Percentiles rank a stretch among this genome's conserved stretches.
phyloP scores from a whole-genome alignment of 257 asterid species.

The Solanum dulcamara region DNA sequence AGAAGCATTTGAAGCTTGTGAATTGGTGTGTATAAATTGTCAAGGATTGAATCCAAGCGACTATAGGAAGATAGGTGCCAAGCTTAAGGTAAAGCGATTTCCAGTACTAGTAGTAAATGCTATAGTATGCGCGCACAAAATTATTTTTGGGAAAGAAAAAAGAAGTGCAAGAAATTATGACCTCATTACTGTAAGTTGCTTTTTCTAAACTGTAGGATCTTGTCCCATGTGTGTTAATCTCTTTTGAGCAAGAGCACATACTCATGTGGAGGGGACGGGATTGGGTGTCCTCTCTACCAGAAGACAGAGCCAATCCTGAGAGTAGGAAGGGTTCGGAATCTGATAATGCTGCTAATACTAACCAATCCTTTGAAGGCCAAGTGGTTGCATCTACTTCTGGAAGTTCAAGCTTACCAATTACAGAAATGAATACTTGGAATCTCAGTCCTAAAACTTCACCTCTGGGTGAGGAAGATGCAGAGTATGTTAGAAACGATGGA shows the following conservation, averaged over 20 bases:
- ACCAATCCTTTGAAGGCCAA: conserved; percentile 1
- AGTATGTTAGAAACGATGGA: conserved; percentile 11
- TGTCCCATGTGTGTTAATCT: conserved; percentile 81
- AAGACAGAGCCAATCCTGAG: conserved; percentile 14
- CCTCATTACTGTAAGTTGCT: not conserved
- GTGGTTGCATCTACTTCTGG: conserved; percentile 12
- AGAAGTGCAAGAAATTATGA: not conserved
- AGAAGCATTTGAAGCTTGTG: conserved; percentile 96
- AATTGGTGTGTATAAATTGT: conserved; percentile 72
- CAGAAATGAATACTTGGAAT: conserved; percentile 5
- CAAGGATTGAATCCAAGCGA: conserved; percentile 84
- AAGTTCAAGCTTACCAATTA: conserved; percentile 4
- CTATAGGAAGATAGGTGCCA: conserved; percentile 81
- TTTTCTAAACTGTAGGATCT: conserved; percentile 57
- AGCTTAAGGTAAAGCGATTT: conserved; percentile 54
- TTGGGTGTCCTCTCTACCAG: conserved; percentile 55
- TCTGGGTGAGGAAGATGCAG: conserved; percentile 12
- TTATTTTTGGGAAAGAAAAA: not conserved
- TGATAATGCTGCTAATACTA: conserved; percentile 5
- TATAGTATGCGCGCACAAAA: not conserved
- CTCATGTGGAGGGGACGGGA: conserved; percentile 82
- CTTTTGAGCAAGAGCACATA: conserved; percentile 76
- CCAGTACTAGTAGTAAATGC: not conserved
- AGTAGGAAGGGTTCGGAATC: conserved; percentile 16
- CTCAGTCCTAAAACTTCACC: conserved; percentile 8